Evolutionary conservation across 495 filamentous ascomycete genomes (phyloP).

Genomic region (Penicillium arizonense): DNA sequence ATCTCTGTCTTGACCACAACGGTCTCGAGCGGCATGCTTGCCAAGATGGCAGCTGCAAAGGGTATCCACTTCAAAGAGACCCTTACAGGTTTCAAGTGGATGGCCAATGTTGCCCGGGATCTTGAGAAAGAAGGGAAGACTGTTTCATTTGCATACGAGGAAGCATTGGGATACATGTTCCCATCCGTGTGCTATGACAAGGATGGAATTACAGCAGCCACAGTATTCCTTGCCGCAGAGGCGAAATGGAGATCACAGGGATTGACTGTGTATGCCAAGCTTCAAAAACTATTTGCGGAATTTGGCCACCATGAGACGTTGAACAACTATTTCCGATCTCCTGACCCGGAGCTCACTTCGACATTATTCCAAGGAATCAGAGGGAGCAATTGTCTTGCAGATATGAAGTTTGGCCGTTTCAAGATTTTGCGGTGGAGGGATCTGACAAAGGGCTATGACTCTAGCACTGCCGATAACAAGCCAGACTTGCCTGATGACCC

Average conservation of each 20-base stretch:
- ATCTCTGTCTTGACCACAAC: slow-evolving; percentile 60
- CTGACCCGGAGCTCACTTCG: slow-evolving; percentile 49
- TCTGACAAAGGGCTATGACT: slow-evolving; percentile 65
- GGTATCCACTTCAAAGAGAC: slow-evolving; percentile 62
- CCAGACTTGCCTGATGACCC: slow-evolving; percentile 60
- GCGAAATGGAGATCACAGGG: slow-evolving; percentile 52
- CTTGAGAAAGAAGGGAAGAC: slow-evolving; percentile 46
- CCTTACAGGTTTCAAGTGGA: slow-evolving; percentile 77
- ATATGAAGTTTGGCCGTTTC: slow-evolving; percentile 45
- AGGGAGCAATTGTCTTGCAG: slow-evolving; percentile 40
- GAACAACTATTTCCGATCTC: slow-evolving; percentile 68
- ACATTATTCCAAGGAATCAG: slow-evolving; percentile 57
- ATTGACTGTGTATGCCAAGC: slow-evolving; percentile 56
- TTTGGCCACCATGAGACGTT: slow-evolving; percentile 66
- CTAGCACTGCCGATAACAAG: slow-evolving; percentile 47
- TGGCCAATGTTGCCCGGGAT: slow-evolving; percentile 50
- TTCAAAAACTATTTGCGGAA: slow-evolving; percentile 59
- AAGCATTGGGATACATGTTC: slow-evolving; percentile 77
- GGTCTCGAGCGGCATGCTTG: slow-evolving; percentile 66
- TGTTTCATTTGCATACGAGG: slow-evolving; percentile 65
- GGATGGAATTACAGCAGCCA: slow-evolving; percentile 67
- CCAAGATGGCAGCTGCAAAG: slow-evolving; percentile 53
- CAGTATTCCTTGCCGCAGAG: slow-evolving; percentile 59
- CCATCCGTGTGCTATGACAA: slow-evolving; percentile 65
- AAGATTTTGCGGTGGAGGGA: slow-evolving; percentile 65